Evolutionary conservation across 2,329 filamentous ascomycete genomes (phyloP).

Genomic region (Cladorrhinum sp.): DNA sequence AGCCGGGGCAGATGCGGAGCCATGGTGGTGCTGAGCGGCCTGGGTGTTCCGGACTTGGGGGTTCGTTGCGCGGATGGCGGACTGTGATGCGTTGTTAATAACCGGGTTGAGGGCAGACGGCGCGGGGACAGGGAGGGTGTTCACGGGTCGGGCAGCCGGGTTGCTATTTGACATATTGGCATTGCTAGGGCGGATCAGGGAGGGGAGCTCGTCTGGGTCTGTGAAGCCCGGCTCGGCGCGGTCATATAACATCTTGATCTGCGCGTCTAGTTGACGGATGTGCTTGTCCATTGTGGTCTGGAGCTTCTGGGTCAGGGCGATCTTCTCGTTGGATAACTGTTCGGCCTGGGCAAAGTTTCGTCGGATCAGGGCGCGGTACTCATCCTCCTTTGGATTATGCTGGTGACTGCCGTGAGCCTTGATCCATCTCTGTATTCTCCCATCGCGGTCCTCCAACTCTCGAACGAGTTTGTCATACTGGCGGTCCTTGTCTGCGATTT

Average conservation of each 20-base stretch:
- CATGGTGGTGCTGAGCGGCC: slow-evolving; percentile 44
- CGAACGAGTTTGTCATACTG: slow-evolving; percentile 66
- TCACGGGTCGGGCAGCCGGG: slow-evolving; percentile 42
- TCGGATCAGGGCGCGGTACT: slow-evolving; percentile 61
- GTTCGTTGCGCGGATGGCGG: slow-evolving; percentile 42
- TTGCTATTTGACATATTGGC: slow-evolving; percentile 44
- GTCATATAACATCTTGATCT: slow-evolving; percentile 61
- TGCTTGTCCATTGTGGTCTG: slow-evolving; percentile 61
- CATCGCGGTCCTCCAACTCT: slow-evolving; percentile 69
- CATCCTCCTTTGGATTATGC: slow-evolving; percentile 71
- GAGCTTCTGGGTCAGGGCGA: slow-evolving; percentile 64
- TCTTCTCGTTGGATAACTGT: slow-evolving; percentile 71
- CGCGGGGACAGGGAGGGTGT: slow-evolving; percentile 38
- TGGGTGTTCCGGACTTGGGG: slow-evolving; percentile 50
- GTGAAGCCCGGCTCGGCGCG: slow-evolving; percentile 59
- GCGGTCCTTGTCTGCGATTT: slow-evolving; percentile 76
- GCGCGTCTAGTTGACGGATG: slow-evolving; percentile 58
- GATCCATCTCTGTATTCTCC: slow-evolving; percentile 76
- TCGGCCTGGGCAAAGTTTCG: slow-evolving; percentile 69
- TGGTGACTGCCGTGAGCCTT: slow-evolving; percentile 71
- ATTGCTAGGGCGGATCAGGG: slow-evolving; percentile 56
- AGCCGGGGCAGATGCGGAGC: slow-evolving; percentile 56
- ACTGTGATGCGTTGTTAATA: slow-evolving; percentile 41
- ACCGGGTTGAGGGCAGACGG: slow-evolving; percentile 38
- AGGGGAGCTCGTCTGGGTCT: slow-evolving; percentile 62